Evolutionary conservation across 257 asterid genomes (phyloP).

Genomic region (Coffea canephora): DNA sequence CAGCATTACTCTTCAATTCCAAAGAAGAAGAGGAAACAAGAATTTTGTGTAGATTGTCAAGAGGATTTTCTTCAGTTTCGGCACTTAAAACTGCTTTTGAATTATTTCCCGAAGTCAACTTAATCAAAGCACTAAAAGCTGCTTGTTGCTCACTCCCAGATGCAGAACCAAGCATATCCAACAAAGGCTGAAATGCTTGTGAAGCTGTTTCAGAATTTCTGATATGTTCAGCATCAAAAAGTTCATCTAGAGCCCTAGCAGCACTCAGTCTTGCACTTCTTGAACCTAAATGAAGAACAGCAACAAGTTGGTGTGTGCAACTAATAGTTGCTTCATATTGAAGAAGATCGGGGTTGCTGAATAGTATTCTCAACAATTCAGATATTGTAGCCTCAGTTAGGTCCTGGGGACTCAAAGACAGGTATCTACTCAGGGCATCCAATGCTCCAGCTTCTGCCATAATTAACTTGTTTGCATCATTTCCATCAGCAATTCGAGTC

Average conservation of each 20-base stretch:
- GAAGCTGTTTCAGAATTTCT: conserved; percentile 66
- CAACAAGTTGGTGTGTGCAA: conserved; percentile 71
- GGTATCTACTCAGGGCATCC: conserved; percentile 74
- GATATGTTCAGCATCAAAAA: conserved; percentile 59
- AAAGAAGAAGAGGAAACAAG: conserved; percentile 51
- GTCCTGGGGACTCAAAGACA: conserved; percentile 86
- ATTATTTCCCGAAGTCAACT: conserved; percentile 57
- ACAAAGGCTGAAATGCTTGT: conserved; percentile 83
- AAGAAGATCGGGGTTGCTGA: conserved; percentile 60
- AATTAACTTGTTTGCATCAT: conserved; percentile 61
- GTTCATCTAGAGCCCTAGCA: conserved; percentile 66
- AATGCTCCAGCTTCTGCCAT: conserved; percentile 88
- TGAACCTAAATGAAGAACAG: conserved; percentile 91
- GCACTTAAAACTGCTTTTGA: conserved; percentile 56
- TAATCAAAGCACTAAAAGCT: conserved; percentile 68
- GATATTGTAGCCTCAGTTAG: conserved; percentile 71
- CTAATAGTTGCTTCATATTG: conserved; percentile 55
- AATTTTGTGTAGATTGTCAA: conserved; percentile 52
- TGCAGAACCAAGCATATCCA: conserved; percentile 65
- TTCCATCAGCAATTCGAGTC: conserved; percentile 72
- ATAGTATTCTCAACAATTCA: conserved; percentile 68
- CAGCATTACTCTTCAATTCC: conserved; percentile 71
- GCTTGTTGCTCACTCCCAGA: conserved; percentile 58
- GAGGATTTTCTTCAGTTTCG: conserved; percentile 67
- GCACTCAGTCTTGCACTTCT: conserved; percentile 75